Percentiles rank a stretch among this genome's conserved stretches.
Evolutionary conservation across 2,329 filamentous ascomycete species (phyloP).

Genomic region (Phyllachora maydis): DNA sequence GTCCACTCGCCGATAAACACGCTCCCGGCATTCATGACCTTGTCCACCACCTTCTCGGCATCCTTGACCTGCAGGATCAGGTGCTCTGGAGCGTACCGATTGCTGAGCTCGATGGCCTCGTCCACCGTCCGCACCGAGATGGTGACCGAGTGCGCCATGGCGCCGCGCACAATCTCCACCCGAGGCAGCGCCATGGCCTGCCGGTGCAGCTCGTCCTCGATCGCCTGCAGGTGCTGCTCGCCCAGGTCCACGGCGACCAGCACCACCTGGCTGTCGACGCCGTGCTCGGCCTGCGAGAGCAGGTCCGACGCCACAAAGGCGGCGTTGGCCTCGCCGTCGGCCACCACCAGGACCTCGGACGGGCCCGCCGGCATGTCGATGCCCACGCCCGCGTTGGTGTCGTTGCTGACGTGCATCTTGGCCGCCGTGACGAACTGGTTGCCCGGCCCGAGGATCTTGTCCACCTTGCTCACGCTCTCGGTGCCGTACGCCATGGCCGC

Average conservation of each 20-base stretch:
- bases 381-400: constrained; percentile 82
- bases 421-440: constrained; percentile 98
- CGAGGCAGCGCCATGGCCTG: constrained; percentile 77
- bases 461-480: constrained; percentile 82
- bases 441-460: constrained; percentile 94
- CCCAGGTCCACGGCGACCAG: constrained; percentile 66
- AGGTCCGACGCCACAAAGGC: constrained; percentile 92
- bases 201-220: constrained; percentile 76
- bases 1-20: constrained; percentile 96
- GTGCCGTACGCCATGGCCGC: constrained; percentile 96
- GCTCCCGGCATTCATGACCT: constrained; percentile 83
- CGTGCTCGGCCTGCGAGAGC: constrained; percentile 89
- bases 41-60: constrained; percentile 50
- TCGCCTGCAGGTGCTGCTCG: constrained; percentile 53
- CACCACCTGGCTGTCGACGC: constrained; percentile 87
- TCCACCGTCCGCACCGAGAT: constrained; percentile 51
- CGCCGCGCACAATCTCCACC: constrained; percentile 78
- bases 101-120: constrained; percentile 67
- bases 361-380: constrained; percentile 98
- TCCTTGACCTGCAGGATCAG: constrained; percentile 77
- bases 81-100: constrained; percentile 90
- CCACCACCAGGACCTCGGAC: constrained; percentile 89
- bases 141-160: constrained; percentile 82
- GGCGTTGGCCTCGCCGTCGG: constrained; percentile 72
- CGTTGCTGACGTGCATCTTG: constrained; percentile 96